Evolutionary conservation across 768 basidiomycete genomes (phyloP), one percentile per base, ranked within the genome.

Genomic region (Pleurotus salmoneostramineus): DNA sequence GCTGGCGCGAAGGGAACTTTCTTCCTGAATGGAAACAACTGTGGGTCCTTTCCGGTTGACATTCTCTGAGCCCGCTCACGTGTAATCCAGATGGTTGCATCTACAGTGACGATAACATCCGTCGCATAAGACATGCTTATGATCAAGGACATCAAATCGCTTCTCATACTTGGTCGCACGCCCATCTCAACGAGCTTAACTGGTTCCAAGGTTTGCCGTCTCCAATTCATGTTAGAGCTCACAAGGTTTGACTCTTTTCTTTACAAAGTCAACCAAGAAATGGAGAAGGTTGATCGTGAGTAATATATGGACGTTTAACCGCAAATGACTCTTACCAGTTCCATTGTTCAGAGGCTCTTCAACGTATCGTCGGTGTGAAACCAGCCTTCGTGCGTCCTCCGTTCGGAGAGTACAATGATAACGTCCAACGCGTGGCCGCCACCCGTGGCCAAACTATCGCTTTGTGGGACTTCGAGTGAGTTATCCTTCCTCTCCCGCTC

Each of bases 311-410:
- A 6, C 55, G 59, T 10, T 40, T 10, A 7, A 15, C 21, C 34
- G 52, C 5, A 57, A 32, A 42, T 21, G 34, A 47, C 50, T n/a
- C 43, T 17, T 32, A 12, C 31, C n/a, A 15, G n/a, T 12, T 10
- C n/a, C 7, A 7, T 56, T 77, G 8, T 40, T 40, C 37, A 40
- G 76, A 71, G 69, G 78, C 77, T 27, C 61, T 78, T 6, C 63
- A 70, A 43, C 74, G 71, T 58, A 79, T 80, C 46, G 57, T 72
- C 17, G 78, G 79, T 34, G 74, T 74, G 57, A 61, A 63, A 1
- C 79, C 79, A 6, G 78, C 77, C 21, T 76, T 80, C 58, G 76
- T 78, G 76, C 73, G 79, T 33, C 79, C 79, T 50, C 79, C 79
- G 3, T 81, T 74, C 59, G 79, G 79, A 7, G 74, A 65, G 61